Evolutionary conservation across 495 filamentous ascomycete genomes (phyloP).

Genomic region (Daldinia vernicosa): DNA sequence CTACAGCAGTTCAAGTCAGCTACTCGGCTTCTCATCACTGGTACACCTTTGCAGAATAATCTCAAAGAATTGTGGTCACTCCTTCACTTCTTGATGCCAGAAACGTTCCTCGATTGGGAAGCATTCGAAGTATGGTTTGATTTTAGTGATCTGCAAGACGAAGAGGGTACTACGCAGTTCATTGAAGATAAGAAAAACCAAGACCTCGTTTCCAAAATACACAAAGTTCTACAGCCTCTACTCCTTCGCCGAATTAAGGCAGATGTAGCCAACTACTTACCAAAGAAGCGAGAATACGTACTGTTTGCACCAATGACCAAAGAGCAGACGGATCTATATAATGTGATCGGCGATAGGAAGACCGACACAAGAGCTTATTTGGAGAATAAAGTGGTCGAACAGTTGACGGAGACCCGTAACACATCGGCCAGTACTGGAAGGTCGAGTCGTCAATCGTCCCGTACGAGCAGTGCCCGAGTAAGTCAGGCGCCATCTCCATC

Average conservation of each 20-base stretch:
- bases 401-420: constrained; percentile 59
- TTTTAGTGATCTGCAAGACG: constrained; percentile 86
- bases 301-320: constrained; percentile 88
- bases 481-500: constrained; percentile 32
- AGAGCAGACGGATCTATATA: constrained; percentile 90
- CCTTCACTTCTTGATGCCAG: constrained; percentile 90
- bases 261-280: constrained; percentile 88
- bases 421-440: constrained; percentile 46
- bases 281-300: constrained; percentile 95
- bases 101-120: constrained; percentile 88
- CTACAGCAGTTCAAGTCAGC: constrained; percentile 87
- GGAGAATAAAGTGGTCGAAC: constrained; percentile 83
- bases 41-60: constrained; percentile 96
- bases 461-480: constrained; percentile 42
- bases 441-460: constrained; percentile 52
- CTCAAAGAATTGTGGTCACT: constrained; percentile 95
- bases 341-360: constrained; percentile 80
- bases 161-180: constrained; percentile 72
- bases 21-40: constrained; percentile 90
- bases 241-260: constrained; percentile 88
- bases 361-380: constrained; percentile 76
- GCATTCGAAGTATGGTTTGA: constrained; percentile 96
- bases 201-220: constrained; percentile 86
- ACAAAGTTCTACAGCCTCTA: constrained; percentile 91
- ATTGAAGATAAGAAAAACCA: constrained; percentile 80